Conservation (phyloP, 106 monocot genomes). For the Dioscorea alata region DNA sequence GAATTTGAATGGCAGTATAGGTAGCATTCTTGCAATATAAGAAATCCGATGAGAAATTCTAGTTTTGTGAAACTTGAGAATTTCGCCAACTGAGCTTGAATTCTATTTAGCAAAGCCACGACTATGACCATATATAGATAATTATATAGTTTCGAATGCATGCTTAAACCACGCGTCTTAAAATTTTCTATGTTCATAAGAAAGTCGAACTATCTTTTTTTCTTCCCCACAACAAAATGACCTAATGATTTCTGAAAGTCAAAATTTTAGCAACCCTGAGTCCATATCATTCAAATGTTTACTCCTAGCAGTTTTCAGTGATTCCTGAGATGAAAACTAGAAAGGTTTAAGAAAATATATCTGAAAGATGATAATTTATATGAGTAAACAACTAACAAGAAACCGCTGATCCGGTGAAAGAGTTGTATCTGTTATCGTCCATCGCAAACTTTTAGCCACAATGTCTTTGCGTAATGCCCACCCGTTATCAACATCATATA, state of each 20-base stretch:
- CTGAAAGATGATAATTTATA: background rate
- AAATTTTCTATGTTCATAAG: background rate
- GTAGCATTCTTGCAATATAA: too few relatives aligned
- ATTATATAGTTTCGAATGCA: background rate
- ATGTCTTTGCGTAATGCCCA: constrained; percentile 49
- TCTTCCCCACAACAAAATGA: background rate
- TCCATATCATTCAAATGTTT: background rate
- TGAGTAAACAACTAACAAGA: constrained; percentile 30
- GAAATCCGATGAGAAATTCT: too few relatives aligned
- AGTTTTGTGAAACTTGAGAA: too few relatives aligned
- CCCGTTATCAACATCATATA: constrained; percentile 44
- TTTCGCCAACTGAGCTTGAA: too few relatives aligned
- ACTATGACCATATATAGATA: background rate
- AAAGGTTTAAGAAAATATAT: too few relatives aligned
- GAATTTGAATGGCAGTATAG: too few relatives aligned
- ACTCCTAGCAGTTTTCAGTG: too few relatives aligned
- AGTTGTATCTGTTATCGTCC: constrained; percentile 65
- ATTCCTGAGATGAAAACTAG: too few relatives aligned
- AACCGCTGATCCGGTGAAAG: constrained; percentile 53
- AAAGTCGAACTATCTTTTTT: background rate
- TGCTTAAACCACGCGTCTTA: background rate
- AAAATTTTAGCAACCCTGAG: background rate
- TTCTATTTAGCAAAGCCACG: too few relatives aligned
- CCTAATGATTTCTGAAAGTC: background rate
- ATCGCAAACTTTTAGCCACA: constrained; percentile 33